phyloP scores from a whole-genome alignment of 2,329 filamentous ascomycete genomes.

The Thermothelomyces thermophilus region DNA sequence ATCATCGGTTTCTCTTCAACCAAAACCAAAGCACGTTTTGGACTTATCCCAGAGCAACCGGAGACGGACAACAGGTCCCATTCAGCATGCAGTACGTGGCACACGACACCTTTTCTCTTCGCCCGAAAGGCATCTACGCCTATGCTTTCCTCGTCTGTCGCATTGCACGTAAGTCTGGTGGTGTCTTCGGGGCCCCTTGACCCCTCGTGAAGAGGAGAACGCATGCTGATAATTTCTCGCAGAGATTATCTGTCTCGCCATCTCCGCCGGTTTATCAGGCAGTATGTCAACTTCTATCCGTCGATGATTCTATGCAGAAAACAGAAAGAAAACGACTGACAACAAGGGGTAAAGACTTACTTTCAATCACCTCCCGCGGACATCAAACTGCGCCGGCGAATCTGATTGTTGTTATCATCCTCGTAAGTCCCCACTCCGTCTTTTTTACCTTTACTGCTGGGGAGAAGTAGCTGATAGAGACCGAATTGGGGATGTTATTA shows the following conservation, averaged over 20 bases:
- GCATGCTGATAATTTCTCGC: neutral
- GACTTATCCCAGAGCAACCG: neutral
- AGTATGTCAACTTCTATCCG: constrained; percentile 28
- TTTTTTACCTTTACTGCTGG: neutral
- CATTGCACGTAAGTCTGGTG: constrained; percentile 36
- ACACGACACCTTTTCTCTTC: constrained; percentile 56
- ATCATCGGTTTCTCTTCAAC: neutral
- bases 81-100: neutral
- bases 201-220: too few species aligned
- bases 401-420: constrained; percentile 68
- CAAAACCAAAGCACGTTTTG: neutral
- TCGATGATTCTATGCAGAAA: neutral
- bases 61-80: neutral
- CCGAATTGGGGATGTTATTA: constrained; percentile 32
- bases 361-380: constrained; percentile 63
- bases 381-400: constrained; percentile 64
- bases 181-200: neutral
- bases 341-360: constrained; percentile 50
- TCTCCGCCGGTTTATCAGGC: constrained; percentile 71
- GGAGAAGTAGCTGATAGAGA: too few species aligned
- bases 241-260: constrained; percentile 64
- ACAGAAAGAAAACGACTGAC: neutral
- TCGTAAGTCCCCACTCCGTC: constrained; percentile 55
- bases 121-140: constrained; percentile 39
- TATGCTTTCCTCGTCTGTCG: constrained; percentile 71